phyloP scores from a whole-genome alignment of 805 yeast genomes.

The Gaillardinia entomophila region DNA sequence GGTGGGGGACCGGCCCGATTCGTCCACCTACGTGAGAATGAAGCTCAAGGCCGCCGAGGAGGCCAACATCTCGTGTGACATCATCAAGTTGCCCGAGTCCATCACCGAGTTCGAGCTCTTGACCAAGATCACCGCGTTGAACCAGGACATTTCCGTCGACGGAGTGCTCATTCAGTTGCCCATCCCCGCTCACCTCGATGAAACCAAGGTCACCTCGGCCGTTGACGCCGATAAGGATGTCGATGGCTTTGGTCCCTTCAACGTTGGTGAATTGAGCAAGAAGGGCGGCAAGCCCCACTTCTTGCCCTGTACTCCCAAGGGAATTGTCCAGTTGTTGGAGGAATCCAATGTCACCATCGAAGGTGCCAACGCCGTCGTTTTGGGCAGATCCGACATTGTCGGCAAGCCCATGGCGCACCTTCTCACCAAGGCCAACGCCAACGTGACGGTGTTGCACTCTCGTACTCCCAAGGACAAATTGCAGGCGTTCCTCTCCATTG shows the following conservation, averaged over 20 bases:
- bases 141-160: constrained; percentile 55
- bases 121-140: constrained; percentile 48
- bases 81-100: constrained; percentile 52
- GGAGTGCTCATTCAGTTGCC: constrained; percentile 78
- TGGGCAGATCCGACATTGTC: constrained; percentile 83
- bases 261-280: constrained; percentile 72
- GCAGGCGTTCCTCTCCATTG: constrained; percentile 43
- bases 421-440: constrained; percentile 65
- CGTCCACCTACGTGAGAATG: constrained; percentile 77
- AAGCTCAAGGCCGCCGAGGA: constrained; percentile 72
- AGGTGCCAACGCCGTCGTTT: constrained; percentile 75
- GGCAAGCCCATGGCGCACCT: constrained; percentile 76
- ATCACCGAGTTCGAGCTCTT: constrained; percentile 54
- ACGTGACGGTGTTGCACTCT: constrained; percentile 73
- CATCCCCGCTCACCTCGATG: constrained; percentile 64
- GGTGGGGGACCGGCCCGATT: constrained; percentile 73
- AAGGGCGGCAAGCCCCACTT: constrained; percentile 66
- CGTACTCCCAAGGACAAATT: constrained; percentile 49
- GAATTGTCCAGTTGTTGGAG: constrained; percentile 60
- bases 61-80: constrained; percentile 57
- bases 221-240: constrained; percentile 69
- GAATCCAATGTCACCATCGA: constrained; percentile 48
- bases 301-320: constrained; percentile 82
- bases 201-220: constrained; percentile 59
- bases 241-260: constrained; percentile 76